Base-by-base conservation (phyloP, 1,139 yeast species). In the Sugiyamaella paludigena region DNA sequence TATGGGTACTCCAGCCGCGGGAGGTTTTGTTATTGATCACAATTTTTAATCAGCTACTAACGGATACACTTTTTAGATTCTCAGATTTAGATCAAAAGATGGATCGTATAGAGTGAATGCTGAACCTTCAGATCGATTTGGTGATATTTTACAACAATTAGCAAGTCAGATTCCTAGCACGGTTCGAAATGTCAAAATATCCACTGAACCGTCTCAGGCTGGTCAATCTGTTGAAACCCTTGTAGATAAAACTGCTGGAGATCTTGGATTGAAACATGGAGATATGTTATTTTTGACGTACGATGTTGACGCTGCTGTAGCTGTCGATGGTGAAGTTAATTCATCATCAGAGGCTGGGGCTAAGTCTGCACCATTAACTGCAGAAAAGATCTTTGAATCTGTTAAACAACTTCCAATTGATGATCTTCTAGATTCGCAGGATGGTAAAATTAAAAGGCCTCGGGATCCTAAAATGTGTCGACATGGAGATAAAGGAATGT, bases 401-500 rank as follows among this genome's bases (percentile, higher is more conserved):
- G 67, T 63, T 30, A 58, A 57, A 41, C 73, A 69, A 48, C 55
- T 82, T 36, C 72, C 79, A 0, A 75, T 91, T 0, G 98, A 94
- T 65, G 78, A 78, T 49, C 65, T 65, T n/a, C 72, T 91, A 36
- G 94, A 85, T 47, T 74, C 73, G 41, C 75, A 78, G 46, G 79
- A 80, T 40, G 99, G 98, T 0, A 72, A 85, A 51, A 88, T 94
- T 52, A 69, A 75, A 35, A 77, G 98, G 34, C 69, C 74, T 30
- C 77, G 74, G 54, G 80, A 88, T 6, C 55, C 63, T 12, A 65
- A 69, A 4, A 73, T 89, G 61, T 92, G 98, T 66, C 80, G 84
- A 50, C 98, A 94, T 65, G 88, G 94, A 2, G 91, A 83, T 34
- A 85, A 84, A 59, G 98, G 98, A 2, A 92, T 92, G 98, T 92